Conservation (phyloP, 163 green algal genomes). For the Volvox carteri region DNA sequence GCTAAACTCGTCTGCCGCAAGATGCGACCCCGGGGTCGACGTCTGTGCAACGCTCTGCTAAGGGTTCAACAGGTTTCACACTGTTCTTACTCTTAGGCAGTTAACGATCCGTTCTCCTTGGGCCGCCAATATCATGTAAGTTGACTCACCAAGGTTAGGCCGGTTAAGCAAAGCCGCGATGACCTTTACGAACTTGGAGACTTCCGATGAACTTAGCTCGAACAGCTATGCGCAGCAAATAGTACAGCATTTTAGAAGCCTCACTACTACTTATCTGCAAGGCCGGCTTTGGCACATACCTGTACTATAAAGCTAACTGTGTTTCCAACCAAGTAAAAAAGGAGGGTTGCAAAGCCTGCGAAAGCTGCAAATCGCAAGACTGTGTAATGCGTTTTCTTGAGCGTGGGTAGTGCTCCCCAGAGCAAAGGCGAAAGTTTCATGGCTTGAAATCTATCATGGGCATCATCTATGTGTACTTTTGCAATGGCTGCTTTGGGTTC, state of each 20-base stretch:
- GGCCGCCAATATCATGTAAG: too few relatives aligned
- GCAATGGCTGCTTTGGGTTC: too few relatives aligned
- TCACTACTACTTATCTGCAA: neutral
- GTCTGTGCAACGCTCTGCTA: too few relatives aligned
- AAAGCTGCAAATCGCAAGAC: neutral
- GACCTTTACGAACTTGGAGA: constrained; percentile 11
- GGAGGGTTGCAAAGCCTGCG: neutral
- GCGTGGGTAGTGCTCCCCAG: neutral
- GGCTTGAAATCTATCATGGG: too few relatives aligned
- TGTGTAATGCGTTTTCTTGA: neutral
- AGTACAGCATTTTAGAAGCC: neutral
- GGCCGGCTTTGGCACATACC: neutral
- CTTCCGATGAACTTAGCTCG: constrained; percentile 8
- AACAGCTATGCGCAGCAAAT: constrained; percentile 25
- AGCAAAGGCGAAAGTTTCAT: neutral
- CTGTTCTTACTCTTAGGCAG: too few relatives aligned
- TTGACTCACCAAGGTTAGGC: constrained; percentile 27
- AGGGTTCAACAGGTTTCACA: too few relatives aligned
- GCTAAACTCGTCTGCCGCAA: too few relatives aligned
- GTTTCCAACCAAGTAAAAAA: constrained; percentile 29
- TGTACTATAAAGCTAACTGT: constrained; percentile 37
- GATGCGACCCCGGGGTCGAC: too few relatives aligned
- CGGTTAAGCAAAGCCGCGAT: constrained; percentile 8
- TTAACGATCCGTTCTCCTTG: too few relatives aligned
- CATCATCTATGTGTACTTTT: too few relatives aligned